Evolutionary conservation across 345 rosid genomes (phyloP).

Genomic region (Brassica carinata): DNA sequence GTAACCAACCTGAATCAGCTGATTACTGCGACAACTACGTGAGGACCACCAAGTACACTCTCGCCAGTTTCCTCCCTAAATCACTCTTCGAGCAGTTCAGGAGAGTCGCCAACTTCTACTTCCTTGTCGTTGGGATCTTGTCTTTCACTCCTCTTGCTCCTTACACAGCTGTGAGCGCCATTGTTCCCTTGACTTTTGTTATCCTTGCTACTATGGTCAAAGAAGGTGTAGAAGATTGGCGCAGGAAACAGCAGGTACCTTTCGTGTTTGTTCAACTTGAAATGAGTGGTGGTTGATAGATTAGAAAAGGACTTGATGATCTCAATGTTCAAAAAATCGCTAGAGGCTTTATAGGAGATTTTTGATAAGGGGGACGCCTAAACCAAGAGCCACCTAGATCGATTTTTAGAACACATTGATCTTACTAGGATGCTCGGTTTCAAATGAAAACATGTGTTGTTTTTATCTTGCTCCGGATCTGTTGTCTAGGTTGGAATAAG

Average conservation of each 20-base stretch:
- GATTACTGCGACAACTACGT: constrained; percentile 65
- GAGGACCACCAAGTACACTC: constrained; percentile 75
- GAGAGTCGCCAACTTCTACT: constrained; percentile 89
- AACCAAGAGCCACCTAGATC: too few relatives aligned
- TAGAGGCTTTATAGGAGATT: too few relatives aligned
- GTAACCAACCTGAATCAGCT: constrained; percentile 67
- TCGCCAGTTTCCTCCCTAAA: constrained; percentile 78
- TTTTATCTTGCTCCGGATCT: too few relatives aligned
- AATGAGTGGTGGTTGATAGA: neutral
- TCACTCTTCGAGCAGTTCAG: constrained; percentile 95
- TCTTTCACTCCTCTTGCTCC: constrained; percentile 80
- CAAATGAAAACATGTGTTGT: too few relatives aligned
- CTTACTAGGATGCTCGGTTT: too few relatives aligned
- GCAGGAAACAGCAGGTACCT: constrained; percentile 74
- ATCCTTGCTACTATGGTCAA: constrained; percentile 80
- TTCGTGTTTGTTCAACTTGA: neutral
- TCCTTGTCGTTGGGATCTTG: constrained; percentile 69
- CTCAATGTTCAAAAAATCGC: too few relatives aligned
- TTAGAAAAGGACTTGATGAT: neutral
- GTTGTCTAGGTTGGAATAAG: neutral
- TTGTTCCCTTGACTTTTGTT: constrained; percentile 72
- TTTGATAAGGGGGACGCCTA: too few relatives aligned
- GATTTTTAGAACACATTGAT: too few relatives aligned
- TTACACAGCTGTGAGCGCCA: constrained; percentile 65
- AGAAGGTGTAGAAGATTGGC: constrained; percentile 92